Evolutionary conservation across 2,329 filamentous ascomycete species (phyloP).

Genomic region (Aureobasidium musti): DNA sequence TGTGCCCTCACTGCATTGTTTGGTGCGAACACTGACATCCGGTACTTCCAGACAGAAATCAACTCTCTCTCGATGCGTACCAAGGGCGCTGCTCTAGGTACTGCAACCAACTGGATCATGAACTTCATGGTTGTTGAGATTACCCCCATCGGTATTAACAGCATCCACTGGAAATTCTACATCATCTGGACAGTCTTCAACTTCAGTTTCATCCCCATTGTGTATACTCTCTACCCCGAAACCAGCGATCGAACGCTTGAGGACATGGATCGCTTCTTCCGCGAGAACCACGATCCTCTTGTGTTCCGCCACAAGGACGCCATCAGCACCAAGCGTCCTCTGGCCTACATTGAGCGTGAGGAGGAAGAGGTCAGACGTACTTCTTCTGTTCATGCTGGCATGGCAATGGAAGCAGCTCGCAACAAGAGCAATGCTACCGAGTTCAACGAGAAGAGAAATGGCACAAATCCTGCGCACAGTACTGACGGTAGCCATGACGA

Average conservation of each 20-base stretch:
- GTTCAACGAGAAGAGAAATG: constrained; percentile 15
- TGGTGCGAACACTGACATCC: too few species aligned
- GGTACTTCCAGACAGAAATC: constrained; percentile 54
- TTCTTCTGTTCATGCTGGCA: constrained; percentile 24
- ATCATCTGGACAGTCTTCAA: constrained; percentile 35
- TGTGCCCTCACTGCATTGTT: too few species aligned
- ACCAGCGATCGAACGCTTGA: constrained; percentile 41
- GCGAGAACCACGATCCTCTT: constrained; percentile 43
- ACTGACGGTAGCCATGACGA: neutral
- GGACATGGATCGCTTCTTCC: constrained; percentile 40
- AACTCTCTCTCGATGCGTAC: constrained; percentile 54
- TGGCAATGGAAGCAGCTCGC: constrained; percentile 15
- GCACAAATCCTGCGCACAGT: neutral
- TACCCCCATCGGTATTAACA: constrained; percentile 48
- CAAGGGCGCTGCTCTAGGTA: constrained; percentile 53
- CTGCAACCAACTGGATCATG: constrained; percentile 56
- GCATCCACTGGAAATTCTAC: constrained; percentile 36
- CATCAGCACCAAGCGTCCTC: constrained; percentile 49
- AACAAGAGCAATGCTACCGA: constrained; percentile 27
- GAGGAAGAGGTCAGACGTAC: constrained; percentile 39
- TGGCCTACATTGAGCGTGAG: constrained; percentile 53
- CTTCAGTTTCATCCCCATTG: constrained; percentile 49
- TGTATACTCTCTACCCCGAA: constrained; percentile 46
- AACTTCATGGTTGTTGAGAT: constrained; percentile 47
- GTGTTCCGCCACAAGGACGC: constrained; percentile 54